phyloP scores from a whole-genome alignment of 2,329 filamentous ascomycete genomes.

The Neonectria ditissima region DNA sequence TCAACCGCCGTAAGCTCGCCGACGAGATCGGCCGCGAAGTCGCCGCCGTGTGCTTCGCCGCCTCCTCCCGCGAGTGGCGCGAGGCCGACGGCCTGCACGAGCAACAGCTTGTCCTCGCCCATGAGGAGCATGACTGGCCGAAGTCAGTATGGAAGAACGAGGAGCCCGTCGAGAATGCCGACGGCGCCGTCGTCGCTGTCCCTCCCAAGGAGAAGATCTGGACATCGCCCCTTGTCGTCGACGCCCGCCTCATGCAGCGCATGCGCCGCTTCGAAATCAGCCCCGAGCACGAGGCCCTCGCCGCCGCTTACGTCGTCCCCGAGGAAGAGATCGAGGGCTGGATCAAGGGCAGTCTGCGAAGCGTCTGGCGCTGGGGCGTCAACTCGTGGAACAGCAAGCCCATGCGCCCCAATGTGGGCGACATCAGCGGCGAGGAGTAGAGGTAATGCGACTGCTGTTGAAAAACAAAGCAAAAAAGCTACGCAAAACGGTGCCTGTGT shows the following conservation, averaged over 20 bases:
- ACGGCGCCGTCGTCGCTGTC: constrained; percentile 51
- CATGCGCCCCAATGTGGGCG: constrained; percentile 55
- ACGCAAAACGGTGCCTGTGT: constrained; percentile 26
- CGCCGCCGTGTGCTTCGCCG: constrained; percentile 82
- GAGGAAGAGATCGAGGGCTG: constrained; percentile 78
- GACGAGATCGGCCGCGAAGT: constrained; percentile 90
- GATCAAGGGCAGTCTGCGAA: constrained; percentile 70
- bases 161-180: constrained; percentile 54
- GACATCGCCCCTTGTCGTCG: constrained; percentile 79
- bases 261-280: constrained; percentile 84
- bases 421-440: constrained; percentile 52
- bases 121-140: constrained; percentile 86
- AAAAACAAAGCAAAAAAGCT: neutral
- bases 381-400: constrained; percentile 55
- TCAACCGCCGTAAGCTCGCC: constrained; percentile 86
- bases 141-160: constrained; percentile 77
- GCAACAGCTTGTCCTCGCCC: constrained; percentile 67
- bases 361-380: constrained; percentile 64
- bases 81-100: constrained; percentile 54
- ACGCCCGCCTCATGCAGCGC: constrained; percentile 78
- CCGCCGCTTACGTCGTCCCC: constrained; percentile 70
- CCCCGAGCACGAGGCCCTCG: constrained; percentile 76
- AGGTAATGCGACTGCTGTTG: neutral
- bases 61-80: constrained; percentile 63
- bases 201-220: constrained; percentile 77